Evolutionary conservation across 495 filamentous ascomycete species (phyloP), one percentile per base, ranked within the genome.

Genomic region (Penicillium atrosanguineum): DNA sequence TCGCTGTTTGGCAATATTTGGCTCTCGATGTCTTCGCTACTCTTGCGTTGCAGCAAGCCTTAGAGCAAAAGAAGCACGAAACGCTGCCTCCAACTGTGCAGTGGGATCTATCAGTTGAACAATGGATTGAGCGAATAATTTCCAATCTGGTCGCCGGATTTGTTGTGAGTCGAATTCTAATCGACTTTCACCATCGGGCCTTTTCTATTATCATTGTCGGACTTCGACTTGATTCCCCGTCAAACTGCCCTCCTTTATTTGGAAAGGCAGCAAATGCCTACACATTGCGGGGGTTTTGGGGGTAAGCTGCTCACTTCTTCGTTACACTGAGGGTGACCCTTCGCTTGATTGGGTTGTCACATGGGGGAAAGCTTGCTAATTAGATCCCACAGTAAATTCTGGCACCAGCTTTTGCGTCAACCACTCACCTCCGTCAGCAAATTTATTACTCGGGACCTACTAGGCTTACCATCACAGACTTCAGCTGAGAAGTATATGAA

Each of bases 361-460:
- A 14, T 34, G 31, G 11, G 11, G 31, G 9, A 34, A 3, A 23
- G 23, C 23, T 34, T 34, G 11, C 3, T 34, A 54, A 56, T 8
- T 4, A 29, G 18, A 12, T 39, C 46, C 7, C 26, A 53, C 50
- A 74, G 72, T 5, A 71, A 62, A 45, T 75, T 72, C 56, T 77
- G 74, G 74, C 72, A 77, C 54, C 70, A 72, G 37, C 60, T 69
- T 14, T 36, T 73, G 14, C 69, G 67, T 12, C 61, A 62, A 39
- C 69, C 64, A 4, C 54, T 74, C 43, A 60, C 61, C 9, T 55
- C 59, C 14, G 48, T 65, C 6, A 53, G 64, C 38, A 52, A 44
- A 14, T 72, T 60, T 31, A 49, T 63, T 15, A 59, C 68, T 16
- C 47, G 56, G 20, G 44, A 64, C 26, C 3, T 61, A 6, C 25